These are phyloP conservation scores for Apiospora koreana DNA, from an alignment of 2,329 filamentous ascomycete species.

Conservation along the genomic window DNA sequence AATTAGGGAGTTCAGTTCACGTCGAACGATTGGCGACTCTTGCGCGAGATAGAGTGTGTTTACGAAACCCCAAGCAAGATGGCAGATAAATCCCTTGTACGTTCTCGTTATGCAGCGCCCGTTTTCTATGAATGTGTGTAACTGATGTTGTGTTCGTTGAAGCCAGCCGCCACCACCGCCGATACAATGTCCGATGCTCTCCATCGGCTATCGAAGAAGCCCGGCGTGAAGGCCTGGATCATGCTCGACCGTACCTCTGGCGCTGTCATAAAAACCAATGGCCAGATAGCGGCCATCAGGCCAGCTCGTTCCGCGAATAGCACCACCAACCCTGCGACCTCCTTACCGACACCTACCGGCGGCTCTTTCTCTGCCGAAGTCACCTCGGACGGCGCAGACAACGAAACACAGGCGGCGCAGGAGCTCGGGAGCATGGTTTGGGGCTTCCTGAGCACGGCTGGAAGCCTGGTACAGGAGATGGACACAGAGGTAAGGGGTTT, in stretches of 20 bases:
- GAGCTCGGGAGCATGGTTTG: conserved; percentile 77
- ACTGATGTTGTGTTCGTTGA: neutral
- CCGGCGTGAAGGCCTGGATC: conserved; percentile 76
- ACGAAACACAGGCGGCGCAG: conserved; percentile 62
- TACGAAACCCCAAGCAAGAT: neutral
- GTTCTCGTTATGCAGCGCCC: neutral
- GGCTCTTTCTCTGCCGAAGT: conserved; percentile 49
- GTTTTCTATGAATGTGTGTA: neutral
- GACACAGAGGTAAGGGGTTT: conserved; percentile 61
- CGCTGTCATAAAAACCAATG: conserved; percentile 73
- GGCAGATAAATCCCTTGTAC: conserved; percentile 5
- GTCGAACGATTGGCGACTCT: neutral
- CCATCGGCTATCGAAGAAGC: conserved; percentile 72
- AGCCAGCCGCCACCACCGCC: conserved; percentile 50
- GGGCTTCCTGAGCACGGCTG: conserved; percentile 71
- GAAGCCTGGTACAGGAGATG: conserved; percentile 69
- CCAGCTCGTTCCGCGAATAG: conserved; percentile 36
- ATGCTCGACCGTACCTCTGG: conserved; percentile 72
- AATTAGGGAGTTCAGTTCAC: neutral
- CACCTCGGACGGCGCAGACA: conserved; percentile 38
- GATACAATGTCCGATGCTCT: conserved; percentile 68
- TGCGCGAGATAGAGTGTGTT: neutral
- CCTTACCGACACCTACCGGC: conserved; percentile 28
- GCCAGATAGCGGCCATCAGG: conserved; percentile 63
- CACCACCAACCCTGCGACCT: conserved; percentile 17